phyloP scores from a whole-genome alignment of 495 filamentous ascomycete species.

The Penicillium coffeae region DNA sequence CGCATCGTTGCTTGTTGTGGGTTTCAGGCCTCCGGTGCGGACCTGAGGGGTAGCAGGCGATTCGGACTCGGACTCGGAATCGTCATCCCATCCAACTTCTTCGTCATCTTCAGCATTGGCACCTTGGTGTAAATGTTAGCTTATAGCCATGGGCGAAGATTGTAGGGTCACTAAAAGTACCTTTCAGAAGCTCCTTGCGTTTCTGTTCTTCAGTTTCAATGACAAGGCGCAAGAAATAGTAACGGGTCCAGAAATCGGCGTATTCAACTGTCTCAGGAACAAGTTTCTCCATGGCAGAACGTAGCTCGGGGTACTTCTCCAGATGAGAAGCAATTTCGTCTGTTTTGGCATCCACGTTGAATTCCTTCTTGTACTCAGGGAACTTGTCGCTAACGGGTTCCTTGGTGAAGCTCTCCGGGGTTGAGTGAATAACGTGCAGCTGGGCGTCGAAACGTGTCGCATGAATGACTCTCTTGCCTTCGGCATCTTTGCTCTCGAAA shows the following conservation, averaged over 20 bases:
- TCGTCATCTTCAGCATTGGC: conserved; percentile 65
- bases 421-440: conserved; percentile 89
- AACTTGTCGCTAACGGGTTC: conserved; percentile 76
- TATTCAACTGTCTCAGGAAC: conserved; percentile 90
- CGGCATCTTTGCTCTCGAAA: conserved; percentile 88
- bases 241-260: conserved; percentile 85
- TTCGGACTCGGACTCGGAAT: conserved; percentile 60
- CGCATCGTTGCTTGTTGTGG: conserved; percentile 23
- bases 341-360: conserved; percentile 80
- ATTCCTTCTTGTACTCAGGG: conserved; percentile 67
- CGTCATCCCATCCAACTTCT: conserved; percentile 83
- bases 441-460: conserved; percentile 93
- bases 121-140: conserved; percentile 30
- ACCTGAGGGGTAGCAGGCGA: conserved; percentile 51
- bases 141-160: conserved; percentile 3
- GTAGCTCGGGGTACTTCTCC: conserved; percentile 82
- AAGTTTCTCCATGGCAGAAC: conserved; percentile 89
- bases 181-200: conserved; percentile 86
- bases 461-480: conserved; percentile 87
- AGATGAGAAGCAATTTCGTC: conserved; percentile 78
- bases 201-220: conserved; percentile 94
- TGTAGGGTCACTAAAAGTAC: conserved; percentile 44
- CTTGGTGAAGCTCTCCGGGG: conserved; percentile 75
- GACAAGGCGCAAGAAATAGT: conserved; percentile 91
- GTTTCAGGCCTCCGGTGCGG: conserved; percentile 7